These are phyloP conservation scores for Plenodomus lindquistii DNA, from an alignment of 2,329 filamentous ascomycete species.

Conservation along the genomic window DNA sequence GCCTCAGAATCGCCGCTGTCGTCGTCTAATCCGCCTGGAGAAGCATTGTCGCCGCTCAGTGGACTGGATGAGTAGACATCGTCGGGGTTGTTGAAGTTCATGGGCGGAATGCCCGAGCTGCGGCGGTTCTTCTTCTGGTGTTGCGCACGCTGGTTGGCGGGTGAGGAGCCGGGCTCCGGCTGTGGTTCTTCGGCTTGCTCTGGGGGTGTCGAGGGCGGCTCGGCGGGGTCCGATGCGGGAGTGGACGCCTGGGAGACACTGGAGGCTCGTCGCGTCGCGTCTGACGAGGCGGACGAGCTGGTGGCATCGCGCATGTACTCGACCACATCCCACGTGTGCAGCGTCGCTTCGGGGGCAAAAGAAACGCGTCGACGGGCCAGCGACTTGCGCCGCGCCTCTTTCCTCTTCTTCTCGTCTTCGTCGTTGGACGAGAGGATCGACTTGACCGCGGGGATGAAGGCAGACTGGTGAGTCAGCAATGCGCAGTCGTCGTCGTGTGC, in stretches of 20 bases:
- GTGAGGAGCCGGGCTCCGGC: conserved; percentile 60
- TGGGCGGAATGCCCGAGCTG: conserved; percentile 68
- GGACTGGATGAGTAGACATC: conserved; percentile 75
- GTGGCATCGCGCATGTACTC: conserved; percentile 89
- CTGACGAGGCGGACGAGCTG: conserved; percentile 70
- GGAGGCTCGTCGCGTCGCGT: conserved; percentile 75
- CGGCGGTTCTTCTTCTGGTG: conserved; percentile 64
- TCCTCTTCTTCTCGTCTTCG: conserved; percentile 65
- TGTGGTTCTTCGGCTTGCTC: conserved; percentile 65
- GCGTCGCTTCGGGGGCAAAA: conserved; percentile 93
- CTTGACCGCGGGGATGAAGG: conserved; percentile 56
- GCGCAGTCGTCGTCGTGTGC: too few relatives aligned
- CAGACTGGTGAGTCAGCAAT: conserved; percentile 43
- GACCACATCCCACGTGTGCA: conserved; percentile 95
- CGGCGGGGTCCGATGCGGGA: conserved; percentile 52
- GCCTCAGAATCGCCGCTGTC: conserved; percentile 61
- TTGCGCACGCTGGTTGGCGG: conserved; percentile 66
- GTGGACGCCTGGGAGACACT: conserved; percentile 51
- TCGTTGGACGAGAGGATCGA: conserved; percentile 61
- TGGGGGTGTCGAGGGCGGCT: conserved; percentile 65
- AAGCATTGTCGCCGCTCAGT: conserved; percentile 64
- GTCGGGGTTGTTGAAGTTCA: conserved; percentile 67
- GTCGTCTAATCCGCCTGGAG: conserved; percentile 49
- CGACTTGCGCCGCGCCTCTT: conserved; percentile 89
- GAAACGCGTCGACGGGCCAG: conserved; percentile 91